Conservation (phyloP, 495 filamentous ascomycete genomes). For the Daldinia concentrica region DNA sequence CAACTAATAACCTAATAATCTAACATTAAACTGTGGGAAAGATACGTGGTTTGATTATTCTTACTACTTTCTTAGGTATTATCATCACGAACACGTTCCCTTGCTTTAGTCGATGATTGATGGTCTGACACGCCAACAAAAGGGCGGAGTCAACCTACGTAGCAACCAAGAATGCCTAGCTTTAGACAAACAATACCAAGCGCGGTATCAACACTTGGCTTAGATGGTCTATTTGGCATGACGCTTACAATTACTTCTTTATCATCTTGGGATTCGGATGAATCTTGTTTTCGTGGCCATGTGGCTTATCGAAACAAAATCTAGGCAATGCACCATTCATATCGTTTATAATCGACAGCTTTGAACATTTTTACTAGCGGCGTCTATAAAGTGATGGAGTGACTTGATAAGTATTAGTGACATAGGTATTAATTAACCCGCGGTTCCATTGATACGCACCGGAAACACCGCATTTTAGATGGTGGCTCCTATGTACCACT, state of each 20-base stretch:
- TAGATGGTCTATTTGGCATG: not conserved
- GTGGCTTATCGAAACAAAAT: not conserved
- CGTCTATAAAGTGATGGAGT: not conserved
- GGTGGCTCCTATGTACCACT: not conserved
- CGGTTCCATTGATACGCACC: too few species aligned
- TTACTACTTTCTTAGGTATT: not conserved
- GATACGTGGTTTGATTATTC: not conserved
- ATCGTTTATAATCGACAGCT: too few species aligned
- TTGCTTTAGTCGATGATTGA: conserved; percentile 4
- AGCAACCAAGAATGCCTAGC: conserved; percentile 4
- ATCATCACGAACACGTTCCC: not conserved
- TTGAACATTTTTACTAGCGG: not conserved
- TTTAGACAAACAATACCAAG: conserved; percentile 3
- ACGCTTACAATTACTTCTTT: not conserved
- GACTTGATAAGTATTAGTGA: not conserved
- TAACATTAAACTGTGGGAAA: not conserved
- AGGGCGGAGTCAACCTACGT: conserved; percentile 18
- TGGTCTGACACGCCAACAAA: conserved; percentile 3
- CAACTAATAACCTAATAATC: not conserved
- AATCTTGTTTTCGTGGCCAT: not conserved
- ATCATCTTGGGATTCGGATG: not conserved
- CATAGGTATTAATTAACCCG: not conserved
- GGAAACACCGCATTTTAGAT: not conserved
- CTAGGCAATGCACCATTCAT: not conserved
- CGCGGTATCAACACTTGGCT: conserved; percentile 7